These are phyloP conservation scores for Ogataea pignaliae DNA, from an alignment of 805 yeast genomes.

Conservation along the genomic window DNA sequence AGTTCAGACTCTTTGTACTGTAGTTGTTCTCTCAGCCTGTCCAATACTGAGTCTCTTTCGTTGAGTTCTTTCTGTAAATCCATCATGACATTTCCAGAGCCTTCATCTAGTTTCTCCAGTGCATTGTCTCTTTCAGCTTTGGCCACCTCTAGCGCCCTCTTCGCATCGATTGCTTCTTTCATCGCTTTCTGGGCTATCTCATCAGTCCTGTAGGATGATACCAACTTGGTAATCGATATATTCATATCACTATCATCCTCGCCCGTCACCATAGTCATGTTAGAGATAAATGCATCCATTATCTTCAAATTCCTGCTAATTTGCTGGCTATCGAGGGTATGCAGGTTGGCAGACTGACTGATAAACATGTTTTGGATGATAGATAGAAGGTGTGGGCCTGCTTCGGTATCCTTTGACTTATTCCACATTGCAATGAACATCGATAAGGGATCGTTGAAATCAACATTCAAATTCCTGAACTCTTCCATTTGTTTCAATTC, in stretches of 20 bases:
- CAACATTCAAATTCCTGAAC: constrained; percentile 40
- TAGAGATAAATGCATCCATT: constrained; percentile 51
- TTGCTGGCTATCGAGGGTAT: constrained; percentile 37
- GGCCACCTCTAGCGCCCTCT: constrained; percentile 36
- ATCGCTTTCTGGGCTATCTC: constrained; percentile 76
- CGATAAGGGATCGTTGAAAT: constrained; percentile 70
- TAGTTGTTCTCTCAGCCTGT: constrained; percentile 56
- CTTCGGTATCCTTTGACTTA: constrained; percentile 52
- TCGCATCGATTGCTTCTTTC: constrained; percentile 37
- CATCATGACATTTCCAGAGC: constrained; percentile 70
- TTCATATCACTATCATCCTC: constrained; percentile 66
- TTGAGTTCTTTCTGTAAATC: constrained; percentile 55
- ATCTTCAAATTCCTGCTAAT: constrained; percentile 49
- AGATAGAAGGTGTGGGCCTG: constrained; percentile 55
- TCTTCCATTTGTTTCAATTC: constrained; percentile 35
- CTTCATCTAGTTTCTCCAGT: constrained; percentile 38
- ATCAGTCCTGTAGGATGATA: constrained; percentile 74
- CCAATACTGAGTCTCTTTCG: constrained; percentile 57
- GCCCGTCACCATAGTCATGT: constrained; percentile 47
- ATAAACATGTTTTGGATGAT: constrained; percentile 63
- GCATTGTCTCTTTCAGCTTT: constrained; percentile 37
- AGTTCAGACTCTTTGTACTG: constrained; percentile 57
- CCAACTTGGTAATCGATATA: constrained; percentile 68
- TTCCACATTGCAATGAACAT: constrained; percentile 56
- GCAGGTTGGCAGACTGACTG: constrained; percentile 43